These are phyloP conservation scores for Hymenoscyphus fructigenus DNA, from an alignment of 2,329 filamentous ascomycete species.

Conservation along the genomic window DNA sequence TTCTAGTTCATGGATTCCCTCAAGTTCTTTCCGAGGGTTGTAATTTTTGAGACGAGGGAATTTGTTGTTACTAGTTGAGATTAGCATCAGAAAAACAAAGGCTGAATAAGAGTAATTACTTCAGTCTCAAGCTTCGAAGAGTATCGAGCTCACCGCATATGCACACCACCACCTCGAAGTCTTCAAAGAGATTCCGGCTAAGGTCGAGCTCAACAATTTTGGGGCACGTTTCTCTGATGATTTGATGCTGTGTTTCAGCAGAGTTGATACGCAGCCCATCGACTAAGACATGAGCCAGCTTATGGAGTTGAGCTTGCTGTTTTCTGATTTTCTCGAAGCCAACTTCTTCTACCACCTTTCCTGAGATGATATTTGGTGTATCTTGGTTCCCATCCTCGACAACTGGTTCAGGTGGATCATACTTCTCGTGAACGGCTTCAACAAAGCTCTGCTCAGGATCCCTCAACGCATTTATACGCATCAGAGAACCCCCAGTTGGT, in stretches of 20 bases:
- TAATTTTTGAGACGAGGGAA: conserved; percentile 52
- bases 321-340: conserved; percentile 90
- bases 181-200: conserved; percentile 77
- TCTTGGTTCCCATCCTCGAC: conserved; percentile 51
- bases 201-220: conserved; percentile 78
- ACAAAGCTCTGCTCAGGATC: conserved; percentile 73
- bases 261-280: conserved; percentile 68
- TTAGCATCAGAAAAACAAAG: conserved; percentile 11
- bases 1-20: conserved; percentile 57
- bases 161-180: conserved; percentile 62
- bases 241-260: conserved; percentile 37
- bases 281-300: conserved; percentile 78
- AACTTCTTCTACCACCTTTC: conserved; percentile 86
- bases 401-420: conserved; percentile 55
- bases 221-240: conserved; percentile 55
- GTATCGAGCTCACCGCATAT: conserved; percentile 71
- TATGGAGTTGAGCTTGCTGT: conserved; percentile 73
- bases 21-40: conserved; percentile 44
- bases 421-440: conserved; percentile 79
- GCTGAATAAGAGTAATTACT: conserved; percentile 52
- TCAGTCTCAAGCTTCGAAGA: conserved; percentile 66
- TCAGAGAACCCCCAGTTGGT: conserved; percentile 78
- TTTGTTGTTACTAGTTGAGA: conserved; percentile 66
- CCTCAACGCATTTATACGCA: conserved; percentile 71
- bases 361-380: conserved; percentile 55